A percentile compares a stretch with the other conserved stretches of the same genome.
phyloP scores from a whole-genome alignment of 495 filamentous ascomycete genomes.

The Penicilliopsis zonata region DNA sequence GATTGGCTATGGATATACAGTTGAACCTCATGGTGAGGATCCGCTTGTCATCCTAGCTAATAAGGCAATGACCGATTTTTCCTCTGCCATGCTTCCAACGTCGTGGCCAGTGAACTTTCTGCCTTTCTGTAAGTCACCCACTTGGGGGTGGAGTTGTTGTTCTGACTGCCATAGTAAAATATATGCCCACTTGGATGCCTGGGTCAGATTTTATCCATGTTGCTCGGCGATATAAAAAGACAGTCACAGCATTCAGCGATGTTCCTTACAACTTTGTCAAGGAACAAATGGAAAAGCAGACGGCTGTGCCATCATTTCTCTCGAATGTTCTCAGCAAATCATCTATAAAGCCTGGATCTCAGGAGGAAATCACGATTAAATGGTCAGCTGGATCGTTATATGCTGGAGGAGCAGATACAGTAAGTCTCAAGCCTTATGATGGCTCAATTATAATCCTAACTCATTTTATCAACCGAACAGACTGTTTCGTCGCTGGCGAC shows the following conservation, averaged over 20 bases:
- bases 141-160: too few species aligned
- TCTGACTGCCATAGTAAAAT: too few species aligned
- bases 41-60: conserved; percentile 19
- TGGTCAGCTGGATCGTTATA: conserved; percentile 33
- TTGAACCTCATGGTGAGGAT: conserved; percentile 18
- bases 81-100: conserved; percentile 19
- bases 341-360: conserved; percentile 5
- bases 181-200: background rate
- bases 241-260: conserved; percentile 4
- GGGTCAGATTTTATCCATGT: background rate
- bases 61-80: conserved; percentile 21
- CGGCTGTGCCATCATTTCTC: conserved; percentile 18
- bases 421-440: too few species aligned
- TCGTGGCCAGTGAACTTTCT: conserved; percentile 23
- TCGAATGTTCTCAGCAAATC: conserved; percentile 10
- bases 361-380: conserved; percentile 19
- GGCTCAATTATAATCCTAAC: too few species aligned
- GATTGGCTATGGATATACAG: conserved; percentile 27
- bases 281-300: conserved; percentile 19
- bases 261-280: conserved; percentile 27
- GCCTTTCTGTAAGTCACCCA: too few species aligned
- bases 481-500: conserved; percentile 22
- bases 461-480: too few species aligned
- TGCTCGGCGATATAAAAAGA: background rate
- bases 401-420: conserved; percentile 43